Evolutionary conservation across 163 green algal genomes (phyloP).

Genomic region (Coccomyxa subellipsoidea): DNA sequence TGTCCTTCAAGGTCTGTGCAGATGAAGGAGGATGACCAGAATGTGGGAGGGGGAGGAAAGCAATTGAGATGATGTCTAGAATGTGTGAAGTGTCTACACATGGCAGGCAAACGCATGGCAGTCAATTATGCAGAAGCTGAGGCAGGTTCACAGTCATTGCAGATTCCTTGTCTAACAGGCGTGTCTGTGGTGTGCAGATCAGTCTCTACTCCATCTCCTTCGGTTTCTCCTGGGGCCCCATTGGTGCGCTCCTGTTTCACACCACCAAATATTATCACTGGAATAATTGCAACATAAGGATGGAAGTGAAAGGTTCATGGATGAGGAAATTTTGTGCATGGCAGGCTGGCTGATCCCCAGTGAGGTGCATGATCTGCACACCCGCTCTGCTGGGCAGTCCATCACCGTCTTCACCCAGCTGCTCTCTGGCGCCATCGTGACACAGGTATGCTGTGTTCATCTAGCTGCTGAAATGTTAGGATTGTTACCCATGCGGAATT

Average conservation of each 20-base stretch:
- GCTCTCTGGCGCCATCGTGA: conserved; percentile 69
- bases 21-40: no score
- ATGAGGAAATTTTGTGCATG: neutral
- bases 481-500: no score
- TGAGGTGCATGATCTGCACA: conserved; percentile 67
- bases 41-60: no score
- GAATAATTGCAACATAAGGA: no score
- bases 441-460: conserved; percentile 8
- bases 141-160: no score
- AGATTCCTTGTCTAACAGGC: neutral
- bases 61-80: no score
- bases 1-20: no score
- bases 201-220: conserved; percentile 30
- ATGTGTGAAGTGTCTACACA: neutral
- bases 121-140: neutral
- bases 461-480: no score
- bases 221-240: conserved; percentile 56
- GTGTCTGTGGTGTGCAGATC: neutral
- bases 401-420: conserved; percentile 61
- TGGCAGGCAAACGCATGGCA: neutral
- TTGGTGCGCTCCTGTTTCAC: conserved; percentile 8
- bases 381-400: conserved; percentile 52
- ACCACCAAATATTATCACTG: no score
- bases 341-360: conserved; percentile 51
- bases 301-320: no score